Base-by-base conservation (phyloP, 2,329 filamentous ascomycete species). In the Geoglossum cookeanum region DNA sequence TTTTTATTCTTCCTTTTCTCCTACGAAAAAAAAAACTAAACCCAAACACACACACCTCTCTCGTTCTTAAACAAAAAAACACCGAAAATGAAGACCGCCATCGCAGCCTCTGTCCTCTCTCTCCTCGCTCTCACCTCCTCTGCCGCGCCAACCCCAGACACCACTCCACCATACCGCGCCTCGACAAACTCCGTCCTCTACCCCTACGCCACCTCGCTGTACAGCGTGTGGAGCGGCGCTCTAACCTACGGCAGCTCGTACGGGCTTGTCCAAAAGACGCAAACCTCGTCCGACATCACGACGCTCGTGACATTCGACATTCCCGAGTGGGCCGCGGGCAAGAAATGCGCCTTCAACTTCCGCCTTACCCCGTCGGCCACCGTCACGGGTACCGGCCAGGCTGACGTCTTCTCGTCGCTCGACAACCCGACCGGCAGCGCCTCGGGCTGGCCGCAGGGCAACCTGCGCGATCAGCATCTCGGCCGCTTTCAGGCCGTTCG, bases 31-130 rank as follows among this genome's bases (percentile, higher is more conserved):
- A 22, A 22, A 22, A 22, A 22, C 22, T 22, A 22, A 1, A 22
- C 22, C 1, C 22, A 22, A 1, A 22, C 22, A 22, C 22, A 22
- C 22, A 22, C 22, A 22, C 22, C 22, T 22, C 22, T 22, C 22
- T 22, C 22, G 22, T 22, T 22, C 22, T 22, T 22, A 22, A 22
- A 2, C 22, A 22, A 22, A 22, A 22, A 22, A 22, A 22, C 22
- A 22, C 22, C 27, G 74, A 95, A 62, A 30, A 45, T 45, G 42
- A 45, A 22, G 42, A 6, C n/a, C 42, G 4, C 32, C 17, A 54
- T 35, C 33, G 42, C 37, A 35, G 57, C 49, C 5, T 11, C 54
- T 5, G 15, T 45, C 15, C n/a, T 45, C 42, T 7, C 42, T 4
- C n/a, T 45, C 42, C 42, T 45, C 42, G 35, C 35, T 3, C 35